A percentile compares a stretch with the other conserved stretches of the same genome.
These are phyloP conservation scores for Allomyces javanicus DNA, from an alignment of 192 early-diverging fungal genomes.

Conservation along the genomic window DNA sequence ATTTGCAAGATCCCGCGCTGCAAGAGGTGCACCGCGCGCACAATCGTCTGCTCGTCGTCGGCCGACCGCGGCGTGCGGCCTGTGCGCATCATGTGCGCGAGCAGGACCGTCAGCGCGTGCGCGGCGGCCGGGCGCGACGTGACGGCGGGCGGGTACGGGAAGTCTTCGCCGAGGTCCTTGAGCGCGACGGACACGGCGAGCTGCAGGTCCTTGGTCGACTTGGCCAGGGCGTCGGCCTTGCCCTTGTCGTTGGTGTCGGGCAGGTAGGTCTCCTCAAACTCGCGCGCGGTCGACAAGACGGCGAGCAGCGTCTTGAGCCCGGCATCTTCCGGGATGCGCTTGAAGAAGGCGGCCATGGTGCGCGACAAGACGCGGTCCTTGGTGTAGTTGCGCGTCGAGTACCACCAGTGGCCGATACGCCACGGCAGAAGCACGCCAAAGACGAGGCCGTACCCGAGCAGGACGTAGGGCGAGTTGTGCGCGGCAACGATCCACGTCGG, in stretches of 20 bases:
- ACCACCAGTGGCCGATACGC: slow-evolving; percentile 89
- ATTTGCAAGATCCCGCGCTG: slow-evolving; percentile 70
- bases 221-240: background rate
- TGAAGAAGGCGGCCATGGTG: slow-evolving; percentile 83
- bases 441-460: slow-evolving; percentile 62
- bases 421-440: slow-evolving; percentile 80
- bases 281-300: slow-evolving; percentile 47
- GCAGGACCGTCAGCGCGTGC: slow-evolving; percentile 41
- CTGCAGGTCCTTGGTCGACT: background rate
- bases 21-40: slow-evolving; percentile 51
- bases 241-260: background rate
- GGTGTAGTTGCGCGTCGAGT: slow-evolving; percentile 64
- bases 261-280: slow-evolving; percentile 33
- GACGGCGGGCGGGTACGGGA: slow-evolving; percentile 20
- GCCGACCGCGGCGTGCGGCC: slow-evolving; percentile 20
- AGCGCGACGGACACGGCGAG: background rate
- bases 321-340: slow-evolving; percentile 59
- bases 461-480: slow-evolving; percentile 59
- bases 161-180: slow-evolving; percentile 13
- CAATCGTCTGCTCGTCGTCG: slow-evolving; percentile 41
- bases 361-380: slow-evolving; percentile 73
- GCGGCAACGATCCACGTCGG: slow-evolving; percentile 77
- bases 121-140: slow-evolving; percentile 23
- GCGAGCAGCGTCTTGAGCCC: slow-evolving; percentile 47
- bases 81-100: slow-evolving; percentile 66